Percentiles rank a stretch among this genome's conserved stretches.
Evolutionary conservation across 2,329 filamentous ascomycete genomes (phyloP).

Genomic region (Colletotrichum tropicale): DNA sequence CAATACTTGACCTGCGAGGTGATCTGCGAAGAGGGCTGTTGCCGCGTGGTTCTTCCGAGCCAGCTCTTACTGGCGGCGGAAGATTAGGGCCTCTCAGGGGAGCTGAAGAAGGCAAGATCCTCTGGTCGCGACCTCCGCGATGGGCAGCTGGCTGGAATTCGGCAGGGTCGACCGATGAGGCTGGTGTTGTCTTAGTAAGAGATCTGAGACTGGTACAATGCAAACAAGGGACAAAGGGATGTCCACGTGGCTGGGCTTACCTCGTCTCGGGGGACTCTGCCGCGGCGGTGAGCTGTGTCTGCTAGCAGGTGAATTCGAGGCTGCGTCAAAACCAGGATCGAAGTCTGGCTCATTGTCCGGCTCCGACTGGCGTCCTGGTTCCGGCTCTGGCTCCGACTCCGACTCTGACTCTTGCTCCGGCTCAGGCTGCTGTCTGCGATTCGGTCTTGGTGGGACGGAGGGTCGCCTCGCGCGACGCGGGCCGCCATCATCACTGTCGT

Average conservation of each 20-base stretch:
- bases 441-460: not conserved
- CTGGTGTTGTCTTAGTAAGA: not conserved
- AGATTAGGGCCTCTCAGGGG: not conserved
- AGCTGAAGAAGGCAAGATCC: not conserved
- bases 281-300: not conserved
- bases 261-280: not conserved
- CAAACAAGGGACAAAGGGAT: not conserved
- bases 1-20: not conserved
- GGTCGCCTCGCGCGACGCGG: not conserved
- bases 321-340: not conserved
- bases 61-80: not conserved
- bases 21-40: not conserved
- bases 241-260: slow-evolving; percentile 1
- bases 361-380: not conserved
- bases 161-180: not conserved
- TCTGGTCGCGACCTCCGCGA: not conserved
- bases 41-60: not conserved
- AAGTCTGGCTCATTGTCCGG: not conserved
- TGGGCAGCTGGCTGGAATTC: not conserved
- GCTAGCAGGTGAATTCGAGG: not conserved
- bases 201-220: not conserved
- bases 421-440: not conserved
- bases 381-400: not conserved
- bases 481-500: not conserved
- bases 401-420: not conserved